Conservation (phyloP, 257 asterid species). For the Ilex aquifolium region DNA sequence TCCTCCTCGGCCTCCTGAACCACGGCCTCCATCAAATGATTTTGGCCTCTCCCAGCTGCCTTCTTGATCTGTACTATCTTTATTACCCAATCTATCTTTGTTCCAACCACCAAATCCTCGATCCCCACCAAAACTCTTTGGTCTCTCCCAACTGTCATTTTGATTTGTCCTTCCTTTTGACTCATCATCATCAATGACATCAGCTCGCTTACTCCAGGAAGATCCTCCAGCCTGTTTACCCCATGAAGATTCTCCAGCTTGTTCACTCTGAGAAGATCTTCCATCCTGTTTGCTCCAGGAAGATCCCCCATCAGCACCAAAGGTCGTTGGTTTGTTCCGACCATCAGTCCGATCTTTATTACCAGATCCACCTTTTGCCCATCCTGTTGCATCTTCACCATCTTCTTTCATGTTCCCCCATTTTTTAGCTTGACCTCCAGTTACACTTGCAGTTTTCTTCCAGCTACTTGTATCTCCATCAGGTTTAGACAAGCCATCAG, state of each 20-base stretch:
- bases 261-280: constrained; percentile 28
- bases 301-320: constrained; percentile 24
- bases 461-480: neutral
- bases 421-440: constrained; percentile 1
- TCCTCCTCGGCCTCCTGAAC: constrained; percentile 50
- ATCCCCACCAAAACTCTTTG: neutral
- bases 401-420: neutral
- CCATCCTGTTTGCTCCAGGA: constrained; percentile 23
- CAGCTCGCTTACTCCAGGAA: constrained; percentile 15
- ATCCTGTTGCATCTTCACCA: constrained; percentile 1
- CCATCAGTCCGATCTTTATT: neutral
- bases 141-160: neutral
- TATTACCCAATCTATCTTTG: constrained; percentile 9
- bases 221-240: constrained; percentile 18
- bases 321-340: constrained; percentile 30
- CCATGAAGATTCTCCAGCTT: constrained; percentile 16
- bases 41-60: constrained; percentile 34
- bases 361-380: neutral
- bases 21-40: constrained; percentile 43
- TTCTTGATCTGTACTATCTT: constrained; percentile 24
- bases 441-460: constrained; percentile 7
- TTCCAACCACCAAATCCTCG: no score
- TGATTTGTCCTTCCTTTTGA: neutral
- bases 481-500: neutral
- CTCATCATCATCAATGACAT: neutral